Evolutionary conservation across 2,329 filamentous ascomycete genomes (phyloP), one percentile per base, ranked within the genome.

Genomic region (Ceratocystis lukuohia): DNA sequence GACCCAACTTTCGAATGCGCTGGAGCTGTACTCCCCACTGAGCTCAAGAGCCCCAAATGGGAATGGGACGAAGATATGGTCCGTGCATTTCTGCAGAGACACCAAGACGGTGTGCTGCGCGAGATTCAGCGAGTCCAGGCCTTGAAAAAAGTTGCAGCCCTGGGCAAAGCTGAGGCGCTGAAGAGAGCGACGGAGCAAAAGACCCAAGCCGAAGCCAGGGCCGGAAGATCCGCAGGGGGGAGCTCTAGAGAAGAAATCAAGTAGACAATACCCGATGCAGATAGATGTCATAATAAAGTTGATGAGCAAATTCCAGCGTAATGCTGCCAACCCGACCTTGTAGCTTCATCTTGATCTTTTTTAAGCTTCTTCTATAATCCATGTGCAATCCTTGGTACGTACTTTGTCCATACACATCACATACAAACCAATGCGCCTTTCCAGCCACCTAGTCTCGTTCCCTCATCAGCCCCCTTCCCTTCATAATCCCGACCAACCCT

Each of bases 41-140:
- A n/a, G n/a, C 53, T 68, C 53, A 48, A 45, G 28, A 28, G 64
- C 17, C 61, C 59, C n/a, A 69, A 77, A 3, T 80, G 80, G 0
- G 72, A 78, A n/a, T 82, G 77, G 66, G 70, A 79, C 65, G 71
- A 77, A 30, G 76, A 78, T 0, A 70, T 72, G 1, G 77, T 82
- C 1, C 69, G 69, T 4, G 67, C 68, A 0, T 85, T 81, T 69
- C 75, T 84, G 2, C 17, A 64, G 71, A 77, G 53, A 77, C 78
- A 73, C 67, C 74, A 8, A 70, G 70, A 57, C 15, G 53, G 25
- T 2, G 53, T 57, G 53, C 28, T 57, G 53, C 53, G 28, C 8
- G 53, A 57, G 28, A 33, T 57, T 28, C 25, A 57, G 53, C 6
- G 53, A 30, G 25, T 57, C 53, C 22, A 28, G 22, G 22, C n/a